Conservation (phyloP, 169 alveolate species). For the Plasmodium sp. region DNA sequence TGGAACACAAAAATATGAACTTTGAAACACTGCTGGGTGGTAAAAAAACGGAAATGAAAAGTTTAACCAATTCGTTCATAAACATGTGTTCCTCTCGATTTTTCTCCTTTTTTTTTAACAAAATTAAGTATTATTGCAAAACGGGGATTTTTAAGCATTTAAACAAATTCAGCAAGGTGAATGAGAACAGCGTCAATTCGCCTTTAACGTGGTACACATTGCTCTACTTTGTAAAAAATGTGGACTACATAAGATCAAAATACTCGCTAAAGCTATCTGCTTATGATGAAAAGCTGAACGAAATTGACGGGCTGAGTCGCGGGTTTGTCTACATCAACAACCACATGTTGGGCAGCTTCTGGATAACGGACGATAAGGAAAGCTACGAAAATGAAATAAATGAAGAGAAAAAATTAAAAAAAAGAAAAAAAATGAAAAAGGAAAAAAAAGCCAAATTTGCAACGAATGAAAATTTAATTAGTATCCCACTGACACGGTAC, state of each 20-base stretch:
- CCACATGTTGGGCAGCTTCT: conserved; percentile 73
- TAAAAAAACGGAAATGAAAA: conserved; percentile 57
- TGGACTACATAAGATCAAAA: conserved; percentile 67
- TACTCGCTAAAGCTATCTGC: conserved; percentile 40
- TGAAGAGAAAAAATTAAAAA: conserved; percentile 38
- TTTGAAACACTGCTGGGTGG: neutral
- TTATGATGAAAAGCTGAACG: conserved; percentile 5
- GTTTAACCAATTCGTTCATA: conserved; percentile 41
- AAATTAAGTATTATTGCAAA: conserved; percentile 70
- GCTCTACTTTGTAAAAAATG: conserved; percentile 36
- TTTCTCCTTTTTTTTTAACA: conserved; percentile 63
- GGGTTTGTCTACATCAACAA: conserved; percentile 73
- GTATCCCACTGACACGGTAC: conserved; percentile 69
- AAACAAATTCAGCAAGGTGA: conserved; percentile 38
- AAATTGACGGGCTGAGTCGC: conserved; percentile 57
- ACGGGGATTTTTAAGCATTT: conserved; percentile 70
- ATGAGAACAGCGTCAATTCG: conserved; percentile 11
- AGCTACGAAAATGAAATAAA: conserved; percentile 72
- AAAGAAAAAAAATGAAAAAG: conserved; percentile 41
- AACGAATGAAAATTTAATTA: conserved; percentile 65
- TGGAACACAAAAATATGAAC: neutral
- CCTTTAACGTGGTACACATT: conserved; percentile 73
- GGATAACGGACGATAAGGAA: conserved; percentile 66
- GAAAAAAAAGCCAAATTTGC: conserved; percentile 33
- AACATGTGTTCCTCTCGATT: conserved; percentile 45